These are phyloP conservation scores for Thalassiosira delicatula DNA, from an alignment of 352 stramenopile genomes.

Conservation along the genomic window DNA sequence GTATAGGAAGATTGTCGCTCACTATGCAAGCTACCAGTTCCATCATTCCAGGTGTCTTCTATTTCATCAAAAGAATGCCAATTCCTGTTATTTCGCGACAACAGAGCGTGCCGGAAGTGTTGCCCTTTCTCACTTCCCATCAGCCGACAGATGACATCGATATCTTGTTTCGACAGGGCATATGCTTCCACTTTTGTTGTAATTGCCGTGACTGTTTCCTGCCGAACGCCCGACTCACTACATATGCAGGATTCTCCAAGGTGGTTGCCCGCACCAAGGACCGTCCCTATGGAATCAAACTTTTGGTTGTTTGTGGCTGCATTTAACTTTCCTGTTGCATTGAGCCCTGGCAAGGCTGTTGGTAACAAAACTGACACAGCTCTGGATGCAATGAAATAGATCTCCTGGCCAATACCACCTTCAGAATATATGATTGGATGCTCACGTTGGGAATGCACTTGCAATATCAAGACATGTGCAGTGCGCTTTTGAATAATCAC, in stretches of 20 bases:
- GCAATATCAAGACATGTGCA: constrained; percentile 59
- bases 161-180: constrained; percentile 57
- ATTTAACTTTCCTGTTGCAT: constrained; percentile 51
- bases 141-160: constrained; percentile 59
- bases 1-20: neutral
- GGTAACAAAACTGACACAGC: constrained; percentile 65
- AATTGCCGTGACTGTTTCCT: constrained; percentile 61
- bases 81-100: constrained; percentile 56
- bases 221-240: constrained; percentile 69
- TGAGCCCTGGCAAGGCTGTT: constrained; percentile 64
- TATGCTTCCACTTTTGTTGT: constrained; percentile 59
- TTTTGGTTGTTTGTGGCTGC: constrained; percentile 52
- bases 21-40: too few relatives aligned
- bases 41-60: constrained; percentile 13
- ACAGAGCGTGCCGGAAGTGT: constrained; percentile 33
- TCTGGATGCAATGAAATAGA: constrained; percentile 79
- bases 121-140: constrained; percentile 48
- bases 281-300: constrained; percentile 57
- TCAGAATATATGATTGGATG: constrained; percentile 73
- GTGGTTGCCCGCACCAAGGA: constrained; percentile 67
- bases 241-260: constrained; percentile 75
- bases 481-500: constrained; percentile 70
- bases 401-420: constrained; percentile 78
- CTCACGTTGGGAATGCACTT: constrained; percentile 55
- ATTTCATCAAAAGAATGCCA: constrained; percentile 62